Percentiles rank a stretch among this genome's conserved stretches.
Evolutionary conservation across 2,329 filamentous ascomycete species (phyloP).

Genomic region (Sphaceloma murrayae): DNA sequence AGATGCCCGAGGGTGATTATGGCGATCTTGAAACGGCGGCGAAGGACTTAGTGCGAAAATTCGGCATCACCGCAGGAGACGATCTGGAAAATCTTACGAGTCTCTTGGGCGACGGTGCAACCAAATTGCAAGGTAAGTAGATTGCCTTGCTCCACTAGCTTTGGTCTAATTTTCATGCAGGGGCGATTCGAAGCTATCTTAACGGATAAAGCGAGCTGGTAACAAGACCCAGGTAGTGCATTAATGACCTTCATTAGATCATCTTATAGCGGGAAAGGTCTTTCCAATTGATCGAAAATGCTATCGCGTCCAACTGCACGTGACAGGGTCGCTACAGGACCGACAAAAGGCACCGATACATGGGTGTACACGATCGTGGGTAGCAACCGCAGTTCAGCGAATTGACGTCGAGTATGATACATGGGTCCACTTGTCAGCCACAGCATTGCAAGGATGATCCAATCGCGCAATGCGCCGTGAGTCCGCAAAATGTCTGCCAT

Average conservation of each 20-base stretch:
- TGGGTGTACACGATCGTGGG: too few species aligned
- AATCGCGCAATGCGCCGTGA: not conserved
- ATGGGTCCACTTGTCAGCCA: too few species aligned
- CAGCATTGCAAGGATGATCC: too few species aligned
- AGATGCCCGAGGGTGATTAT: slow-evolving; percentile 58
- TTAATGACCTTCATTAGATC: not conserved
- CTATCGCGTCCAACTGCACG: too few species aligned
- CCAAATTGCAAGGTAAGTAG: slow-evolving; percentile 60
- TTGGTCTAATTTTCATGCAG: too few species aligned
- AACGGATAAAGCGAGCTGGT: slow-evolving; percentile 15
- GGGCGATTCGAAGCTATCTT: slow-evolving; percentile 19
- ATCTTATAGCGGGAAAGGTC: too few species aligned
- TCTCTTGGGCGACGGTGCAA: slow-evolving; percentile 75
- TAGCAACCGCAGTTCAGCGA: too few species aligned
- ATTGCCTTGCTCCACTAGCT: too few species aligned
- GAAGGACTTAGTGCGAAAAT: slow-evolving; percentile 90
- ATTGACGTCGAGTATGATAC: too few species aligned
- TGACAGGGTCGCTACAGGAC: too few species aligned
- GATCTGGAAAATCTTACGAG: slow-evolving; percentile 85
- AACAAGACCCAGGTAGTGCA: not conserved
- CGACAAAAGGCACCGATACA: too few species aligned
- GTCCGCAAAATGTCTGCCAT: not conserved
- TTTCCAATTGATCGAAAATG: too few species aligned
- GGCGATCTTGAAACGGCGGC: slow-evolving; percentile 87
- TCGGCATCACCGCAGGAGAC: slow-evolving; percentile 90